These are phyloP conservation scores for Phycomyces nitens DNA, from an alignment of 192 early-diverging fungal genomes.

Conservation along the genomic window DNA sequence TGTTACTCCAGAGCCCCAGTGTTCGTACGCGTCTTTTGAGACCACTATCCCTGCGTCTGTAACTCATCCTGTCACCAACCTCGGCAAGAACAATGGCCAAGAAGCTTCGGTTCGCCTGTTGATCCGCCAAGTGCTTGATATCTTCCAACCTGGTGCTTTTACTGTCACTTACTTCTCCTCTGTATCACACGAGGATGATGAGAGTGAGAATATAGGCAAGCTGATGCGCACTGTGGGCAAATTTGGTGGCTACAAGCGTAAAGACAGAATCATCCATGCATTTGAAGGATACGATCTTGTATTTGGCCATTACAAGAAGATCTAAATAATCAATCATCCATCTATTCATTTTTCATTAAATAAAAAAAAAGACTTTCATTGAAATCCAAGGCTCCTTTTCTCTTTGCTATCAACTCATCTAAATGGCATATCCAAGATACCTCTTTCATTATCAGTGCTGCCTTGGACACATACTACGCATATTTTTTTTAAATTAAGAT, in stretches of 20 bases:
- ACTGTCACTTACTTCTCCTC: constrained; percentile 76
- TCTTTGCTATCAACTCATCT: too few relatives aligned
- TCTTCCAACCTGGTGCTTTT: constrained; percentile 80
- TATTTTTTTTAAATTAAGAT: too few relatives aligned
- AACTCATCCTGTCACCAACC: constrained; percentile 34
- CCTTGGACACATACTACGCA: too few relatives aligned
- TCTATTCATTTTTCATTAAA: too few relatives aligned
- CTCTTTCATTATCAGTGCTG: too few relatives aligned
- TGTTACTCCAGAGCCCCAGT: constrained; percentile 95
- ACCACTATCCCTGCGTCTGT: constrained; percentile 77
- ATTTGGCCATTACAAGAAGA: constrained; percentile 63
- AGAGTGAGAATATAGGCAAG: constrained; percentile 17
- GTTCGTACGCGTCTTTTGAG: constrained; percentile 99
- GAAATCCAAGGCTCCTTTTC: too few relatives aligned
- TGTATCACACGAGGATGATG: constrained; percentile 34
- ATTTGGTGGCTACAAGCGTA: constrained; percentile 59
- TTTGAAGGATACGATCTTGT: constrained; percentile 77
- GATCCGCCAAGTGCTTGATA: constrained; percentile 68
- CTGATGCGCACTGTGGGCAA: constrained; percentile 46
- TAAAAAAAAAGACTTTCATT: too few relatives aligned
- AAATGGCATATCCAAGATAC: too few relatives aligned
- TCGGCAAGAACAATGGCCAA: constrained; percentile 52
- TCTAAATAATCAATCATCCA: neutral
- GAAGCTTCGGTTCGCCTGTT: constrained; percentile 53
- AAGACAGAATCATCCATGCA: constrained; percentile 74